Percentiles rank a stretch among this genome's conserved stretches.
phyloP scores from a whole-genome alignment of 1,139 yeast species.

The Yamadazyma dushanensis region DNA sequence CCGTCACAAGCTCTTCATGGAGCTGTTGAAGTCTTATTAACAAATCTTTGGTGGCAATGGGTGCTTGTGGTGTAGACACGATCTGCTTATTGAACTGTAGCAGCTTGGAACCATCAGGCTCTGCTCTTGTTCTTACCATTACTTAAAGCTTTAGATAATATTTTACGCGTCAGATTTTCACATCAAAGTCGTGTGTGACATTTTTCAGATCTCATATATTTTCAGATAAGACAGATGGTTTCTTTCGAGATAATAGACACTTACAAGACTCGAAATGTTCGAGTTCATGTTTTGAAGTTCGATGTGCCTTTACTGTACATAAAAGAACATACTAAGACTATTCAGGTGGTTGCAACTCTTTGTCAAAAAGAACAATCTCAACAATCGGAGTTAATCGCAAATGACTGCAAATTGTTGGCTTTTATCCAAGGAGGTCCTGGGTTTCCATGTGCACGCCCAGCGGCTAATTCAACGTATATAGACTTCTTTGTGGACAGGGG shows the following conservation, averaged over 20 bases:
- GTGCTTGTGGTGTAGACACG: slow-evolving; percentile 52
- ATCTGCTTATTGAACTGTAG: slow-evolving; percentile 41
- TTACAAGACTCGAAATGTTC: slow-evolving; percentile 27
- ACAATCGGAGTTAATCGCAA: slow-evolving; percentile 22
- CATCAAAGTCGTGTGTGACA: background rate
- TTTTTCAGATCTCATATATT: too few relatives aligned
- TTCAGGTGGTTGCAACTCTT: slow-evolving; percentile 34
- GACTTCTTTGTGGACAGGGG: slow-evolving; percentile 42
- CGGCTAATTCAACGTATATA: slow-evolving; percentile 32
- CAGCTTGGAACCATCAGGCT: background rate
- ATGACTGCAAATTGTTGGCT: slow-evolving; percentile 33
- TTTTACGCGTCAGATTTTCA: slow-evolving; percentile 1
- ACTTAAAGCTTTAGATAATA: slow-evolving; percentile 1
- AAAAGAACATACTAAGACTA: slow-evolving; percentile 14
- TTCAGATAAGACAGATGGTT: too few relatives aligned
- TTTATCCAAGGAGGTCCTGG: slow-evolving; percentile 66
- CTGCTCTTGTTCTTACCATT: slow-evolving; percentile 1
- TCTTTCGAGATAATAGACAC: slow-evolving; percentile 30
- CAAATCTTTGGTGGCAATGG: slow-evolving; percentile 63
- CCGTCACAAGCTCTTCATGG: slow-evolving; percentile 58
- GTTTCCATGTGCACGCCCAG: slow-evolving; percentile 43
- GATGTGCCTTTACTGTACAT: slow-evolving; percentile 30
- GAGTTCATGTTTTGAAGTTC: slow-evolving; percentile 27
- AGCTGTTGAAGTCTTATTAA: slow-evolving; percentile 41
- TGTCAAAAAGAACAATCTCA: slow-evolving; percentile 30